Evolutionary conservation across 2,329 filamentous ascomycete species (phyloP).

Genomic region (Didymella keratinophila): DNA sequence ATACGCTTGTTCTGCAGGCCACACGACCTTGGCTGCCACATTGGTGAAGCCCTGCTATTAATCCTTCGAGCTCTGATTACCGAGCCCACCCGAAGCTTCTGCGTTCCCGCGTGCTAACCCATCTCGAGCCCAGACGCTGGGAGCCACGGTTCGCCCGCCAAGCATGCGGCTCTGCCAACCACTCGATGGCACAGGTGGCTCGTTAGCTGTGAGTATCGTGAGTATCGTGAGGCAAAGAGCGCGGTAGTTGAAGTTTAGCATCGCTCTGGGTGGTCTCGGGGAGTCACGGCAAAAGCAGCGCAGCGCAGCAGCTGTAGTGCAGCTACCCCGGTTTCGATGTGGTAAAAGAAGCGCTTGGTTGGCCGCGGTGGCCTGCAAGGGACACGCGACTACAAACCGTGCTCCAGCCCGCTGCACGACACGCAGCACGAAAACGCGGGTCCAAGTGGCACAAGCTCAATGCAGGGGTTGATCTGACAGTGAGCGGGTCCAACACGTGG

Average conservation of each 20-base stretch:
- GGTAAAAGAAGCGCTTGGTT: constrained; percentile 18
- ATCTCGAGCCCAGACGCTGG: not conserved
- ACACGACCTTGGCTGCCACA: constrained; percentile 12
- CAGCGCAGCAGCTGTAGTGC: not conserved
- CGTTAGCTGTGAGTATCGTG: not conserved
- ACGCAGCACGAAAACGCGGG: constrained; percentile 18
- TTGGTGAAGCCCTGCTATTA: constrained; percentile 8
- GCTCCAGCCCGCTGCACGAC: constrained; percentile 23
- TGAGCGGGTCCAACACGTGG: constrained; percentile 20
- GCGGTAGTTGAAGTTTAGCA: constrained; percentile 1
- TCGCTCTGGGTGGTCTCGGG: constrained; percentile 6
- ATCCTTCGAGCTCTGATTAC: constrained; percentile 11
- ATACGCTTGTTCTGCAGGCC: constrained; percentile 13
- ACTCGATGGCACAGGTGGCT: not conserved
- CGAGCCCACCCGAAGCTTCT: constrained; percentile 16
- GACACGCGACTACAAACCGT: constrained; percentile 17
- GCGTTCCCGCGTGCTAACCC: constrained; percentile 7
- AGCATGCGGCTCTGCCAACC: constrained; percentile 18
- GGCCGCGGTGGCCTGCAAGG: constrained; percentile 12
- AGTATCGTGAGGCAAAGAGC: constrained; percentile 8
- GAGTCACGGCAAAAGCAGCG: constrained; percentile 8
- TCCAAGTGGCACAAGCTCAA: constrained; percentile 14
- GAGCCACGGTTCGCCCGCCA: constrained; percentile 9
- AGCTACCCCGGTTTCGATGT: constrained; percentile 21
- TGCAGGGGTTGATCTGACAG: constrained; percentile 10